Evolutionary conservation across 169 alveolate genomes (phyloP), one percentile per base, ranked within the genome.

Genomic region (Theileria equi): DNA sequence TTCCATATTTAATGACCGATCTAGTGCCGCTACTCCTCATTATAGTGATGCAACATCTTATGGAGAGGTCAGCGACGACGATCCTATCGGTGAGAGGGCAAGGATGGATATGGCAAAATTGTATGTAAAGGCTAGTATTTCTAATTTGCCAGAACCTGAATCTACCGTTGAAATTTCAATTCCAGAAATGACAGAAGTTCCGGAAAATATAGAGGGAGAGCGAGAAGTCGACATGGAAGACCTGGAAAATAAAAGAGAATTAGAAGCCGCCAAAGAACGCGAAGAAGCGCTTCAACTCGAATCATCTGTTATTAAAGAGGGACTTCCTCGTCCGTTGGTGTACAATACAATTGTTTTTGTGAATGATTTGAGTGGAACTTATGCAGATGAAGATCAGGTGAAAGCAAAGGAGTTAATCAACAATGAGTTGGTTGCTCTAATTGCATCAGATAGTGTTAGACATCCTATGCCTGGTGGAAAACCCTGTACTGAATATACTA

Each of bases 51-150:
- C 81, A 16, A 54, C 81, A n/a, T 36, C 47, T 6, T 48, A 63
- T 23, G 69, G 38, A 11, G 65, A 43, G 29, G 80, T 48, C 26
- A 41, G 49, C 3, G 82, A 71, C 21, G 31, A 36, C 29, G 86
- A 77, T 25, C 86, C 86, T 11, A 77, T 77, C 31, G 86, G 86
- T 17, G 43, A 16, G 34, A 73, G 86, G 59, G 91, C 88, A 23
- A 72, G 85, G 35, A 64, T 85, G 43, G 91, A 85, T 48, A 74
- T 84, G 88, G 91, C 91, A 7, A 85, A 79, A 47, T 38, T 85
- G 35, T 87, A 69, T 59, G 88, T 85, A 19, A 80, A 77, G 60
- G 81, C 91, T 3, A 81, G 88, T 28, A 28, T 85, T 17, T 71
- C 91, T 0, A 81, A 85, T 67, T 61, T 85, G 31, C 91, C 91